phyloP scores from a whole-genome alignment of 768 basidiomycete genomes.

The Kwoniella dejecticola region DNA sequence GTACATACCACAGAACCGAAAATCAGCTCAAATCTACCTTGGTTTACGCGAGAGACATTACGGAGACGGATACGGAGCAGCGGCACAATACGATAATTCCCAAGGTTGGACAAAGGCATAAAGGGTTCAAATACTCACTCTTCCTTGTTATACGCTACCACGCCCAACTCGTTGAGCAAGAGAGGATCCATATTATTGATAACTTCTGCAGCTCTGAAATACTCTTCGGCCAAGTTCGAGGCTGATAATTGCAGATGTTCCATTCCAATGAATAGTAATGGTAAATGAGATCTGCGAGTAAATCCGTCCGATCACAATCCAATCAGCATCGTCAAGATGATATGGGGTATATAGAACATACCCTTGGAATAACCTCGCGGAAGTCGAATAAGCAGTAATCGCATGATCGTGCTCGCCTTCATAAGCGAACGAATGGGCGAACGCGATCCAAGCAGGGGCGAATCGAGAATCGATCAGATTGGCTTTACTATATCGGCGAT shows the following conservation, averaged over 20 bases:
- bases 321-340: too few relatives aligned
- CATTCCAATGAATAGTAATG: slow-evolving; percentile 95
- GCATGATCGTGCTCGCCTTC: slow-evolving; percentile 99
- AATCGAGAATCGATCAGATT: slow-evolving; percentile 95
- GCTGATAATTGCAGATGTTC: slow-evolving; percentile 92
- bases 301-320: background rate
- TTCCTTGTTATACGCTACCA: slow-evolving; percentile 84
- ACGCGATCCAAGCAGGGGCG: slow-evolving; percentile 95
- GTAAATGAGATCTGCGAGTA: slow-evolving; percentile 78
- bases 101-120: background rate
- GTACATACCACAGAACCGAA: slow-evolving; percentile 5
- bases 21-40: too few relatives aligned
- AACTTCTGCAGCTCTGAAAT: slow-evolving; percentile 72
- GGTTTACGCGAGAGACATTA: too few relatives aligned
- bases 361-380: slow-evolving; percentile 93
- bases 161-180: slow-evolving; percentile 86
- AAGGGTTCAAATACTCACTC: slow-evolving; percentile 60
- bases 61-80: too few relatives aligned
- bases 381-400: slow-evolving; percentile 96
- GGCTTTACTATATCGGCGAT: slow-evolving; percentile 91
- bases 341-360: slow-evolving; percentile 54
- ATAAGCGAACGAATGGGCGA: slow-evolving; percentile 93
- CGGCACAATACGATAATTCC: too few relatives aligned
- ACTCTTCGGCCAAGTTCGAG: slow-evolving; percentile 77
- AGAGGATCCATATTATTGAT: slow-evolving; percentile 88